These are phyloP conservation scores for Aspergillus mulundensis DNA, from an alignment of 495 filamentous ascomycete species.

Conservation along the genomic window DNA sequence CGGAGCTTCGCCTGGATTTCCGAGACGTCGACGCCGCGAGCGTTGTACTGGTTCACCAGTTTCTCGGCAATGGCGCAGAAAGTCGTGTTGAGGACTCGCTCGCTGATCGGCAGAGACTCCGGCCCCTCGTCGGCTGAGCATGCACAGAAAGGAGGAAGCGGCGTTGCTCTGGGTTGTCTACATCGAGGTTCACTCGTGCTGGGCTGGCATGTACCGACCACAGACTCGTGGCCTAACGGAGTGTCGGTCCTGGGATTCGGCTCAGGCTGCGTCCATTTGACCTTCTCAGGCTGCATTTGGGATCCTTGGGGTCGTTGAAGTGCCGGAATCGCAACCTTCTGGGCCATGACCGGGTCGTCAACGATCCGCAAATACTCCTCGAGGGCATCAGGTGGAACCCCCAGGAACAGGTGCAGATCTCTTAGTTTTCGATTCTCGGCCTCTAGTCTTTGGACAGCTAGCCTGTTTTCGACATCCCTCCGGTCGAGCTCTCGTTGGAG, in stretches of 20 bases:
- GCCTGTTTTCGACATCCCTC: constrained; percentile 35
- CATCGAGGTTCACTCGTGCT: not conserved
- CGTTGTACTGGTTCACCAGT: constrained; percentile 39
- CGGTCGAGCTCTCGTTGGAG: constrained; percentile 46
- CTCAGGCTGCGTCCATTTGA: not conserved
- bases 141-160: constrained; percentile 26
- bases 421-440: constrained; percentile 36
- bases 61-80: constrained; percentile 41
- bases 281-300: not conserved
- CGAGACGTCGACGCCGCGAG: constrained; percentile 31
- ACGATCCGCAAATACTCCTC: constrained; percentile 28
- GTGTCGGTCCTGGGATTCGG: no score
- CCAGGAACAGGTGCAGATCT: constrained; percentile 24
- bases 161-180: not conserved
- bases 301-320: constrained; percentile 13
- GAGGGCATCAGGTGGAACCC: constrained; percentile 23
- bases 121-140: constrained; percentile 18
- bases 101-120: constrained; percentile 19
- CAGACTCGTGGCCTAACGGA: not conserved
- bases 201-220: not conserved
- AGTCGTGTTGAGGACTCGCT: constrained; percentile 36
- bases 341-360: constrained; percentile 15
- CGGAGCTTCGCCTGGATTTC: constrained; percentile 35
- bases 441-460: constrained; percentile 34
- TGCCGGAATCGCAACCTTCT: constrained; percentile 41